Conservation (phyloP, 2,329 filamentous ascomycete species). For the Hypoxylon sp. region DNA sequence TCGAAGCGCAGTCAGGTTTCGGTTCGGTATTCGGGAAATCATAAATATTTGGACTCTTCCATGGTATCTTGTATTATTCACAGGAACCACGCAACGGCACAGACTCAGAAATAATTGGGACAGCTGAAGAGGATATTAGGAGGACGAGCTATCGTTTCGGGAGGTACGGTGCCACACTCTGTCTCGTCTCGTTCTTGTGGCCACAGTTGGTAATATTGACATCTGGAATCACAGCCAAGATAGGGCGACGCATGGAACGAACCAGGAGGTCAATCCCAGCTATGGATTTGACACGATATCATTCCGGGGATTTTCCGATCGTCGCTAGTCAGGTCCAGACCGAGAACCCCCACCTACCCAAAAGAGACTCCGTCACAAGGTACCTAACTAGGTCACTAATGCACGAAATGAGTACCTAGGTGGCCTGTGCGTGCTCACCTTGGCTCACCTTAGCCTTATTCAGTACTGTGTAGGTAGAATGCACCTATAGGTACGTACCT, state of each 20-base stretch:
- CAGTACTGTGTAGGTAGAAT: no score
- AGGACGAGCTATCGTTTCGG: conserved; percentile 12
- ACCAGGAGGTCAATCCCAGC: conserved; percentile 20
- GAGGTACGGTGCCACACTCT: conserved; percentile 2
- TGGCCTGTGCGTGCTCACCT: conserved; percentile 2
- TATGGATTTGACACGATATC: conserved; percentile 52
- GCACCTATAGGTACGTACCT: conserved; percentile 1
- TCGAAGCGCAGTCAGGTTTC: conserved; percentile 16
- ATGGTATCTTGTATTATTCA: conserved; percentile 34
- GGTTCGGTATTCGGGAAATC: conserved; percentile 37
- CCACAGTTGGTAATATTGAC: conserved; percentile 42
- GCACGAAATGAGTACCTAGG: no score
- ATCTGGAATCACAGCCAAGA: conserved; percentile 45
- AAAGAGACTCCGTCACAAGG: not conserved
- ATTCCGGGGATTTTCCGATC: conserved; percentile 55
- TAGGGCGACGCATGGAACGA: conserved; percentile 28
- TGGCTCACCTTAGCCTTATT: not conserved
- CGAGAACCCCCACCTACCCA: conserved; percentile 16
- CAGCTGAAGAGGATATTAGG: conserved; percentile 7
- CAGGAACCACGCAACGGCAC: conserved; percentile 4
- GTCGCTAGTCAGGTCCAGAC: conserved; percentile 5
- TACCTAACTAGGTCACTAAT: not conserved
- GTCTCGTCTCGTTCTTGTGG: conserved; percentile 39
- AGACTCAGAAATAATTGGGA: not conserved
- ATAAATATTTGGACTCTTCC: conserved; percentile 36